Evolutionary conservation across 73 alveolate species (phyloP), one percentile per base, ranked within the genome.

Genomic region (Paramecium sexaurelia): DNA sequence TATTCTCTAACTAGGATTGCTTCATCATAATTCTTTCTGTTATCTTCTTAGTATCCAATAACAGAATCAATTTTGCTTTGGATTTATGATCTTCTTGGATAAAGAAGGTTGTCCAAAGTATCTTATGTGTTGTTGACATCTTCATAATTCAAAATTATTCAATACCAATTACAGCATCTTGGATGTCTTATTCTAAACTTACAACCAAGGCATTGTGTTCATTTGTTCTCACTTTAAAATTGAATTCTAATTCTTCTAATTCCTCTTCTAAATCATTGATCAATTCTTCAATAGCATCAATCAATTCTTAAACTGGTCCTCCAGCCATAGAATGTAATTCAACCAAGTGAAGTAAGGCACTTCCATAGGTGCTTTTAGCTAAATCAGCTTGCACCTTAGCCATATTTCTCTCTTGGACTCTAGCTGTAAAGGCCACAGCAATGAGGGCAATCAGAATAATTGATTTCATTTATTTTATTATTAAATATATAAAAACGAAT

Each of bases 331-430:
- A 33, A 40, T 73, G 87, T 9, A 73, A 73, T 36, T 73, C 87
- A 35, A 73, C 66, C 33, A 73, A 39, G 15, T 73, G 87, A 73
- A 73, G 87, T 73, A 73, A 73, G n/a, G 87, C 87, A 11, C 15
- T 35, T 27, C 87, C 87, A 35, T 73, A 73, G 8, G 55, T 73
- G 19, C 66, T 35, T 24, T 73, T 73, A 36, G 87, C 87, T 73
- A 73, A 73, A 20, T 73, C 87, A 36, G 87, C 57, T 73, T 73
- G 6, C 37, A 73, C 87, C 26, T 73, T 73, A 19, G 87, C 87
- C 87, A 73, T 73, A 36, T 73, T 73, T 73, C 87, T 73, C 87
- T 73, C 87, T 36, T 73, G 33, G 57, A 73, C 87, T 73, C 57
- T 73, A 7, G 57, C 66, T n/a, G 87, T 73, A 8, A 73, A 33